Evolutionary conservation across 805 yeast species (phyloP), one percentile per base, ranked within the genome.

Genomic region (Candida coquimbonensis): DNA sequence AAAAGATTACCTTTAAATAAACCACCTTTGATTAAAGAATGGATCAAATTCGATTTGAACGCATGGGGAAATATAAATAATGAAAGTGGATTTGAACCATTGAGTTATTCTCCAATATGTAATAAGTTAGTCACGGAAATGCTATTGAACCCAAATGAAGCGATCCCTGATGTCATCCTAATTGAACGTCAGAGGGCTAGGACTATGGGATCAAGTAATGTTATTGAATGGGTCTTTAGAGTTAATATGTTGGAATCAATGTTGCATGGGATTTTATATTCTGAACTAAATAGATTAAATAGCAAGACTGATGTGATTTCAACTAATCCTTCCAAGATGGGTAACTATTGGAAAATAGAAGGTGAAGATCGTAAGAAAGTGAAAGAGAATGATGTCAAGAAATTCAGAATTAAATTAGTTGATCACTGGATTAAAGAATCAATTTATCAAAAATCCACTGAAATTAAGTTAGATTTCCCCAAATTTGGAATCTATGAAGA

Each of bases 161-260:
- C 48, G 1, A 29, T 49, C 0, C 74, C 78, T 0, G 72, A 72
- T 47, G 56, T 70, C 3, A 66, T 77, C 3, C 53, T 80, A 11
- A 62, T 81, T 3, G 87, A 81, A 53, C 55, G 78, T 46, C 87
- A 81, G 56, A 54, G 87, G 36, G 65, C 73, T 36, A 65, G 86
- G 42, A 68, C 78, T 0, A 62, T 61, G 50, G 75, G 81, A 0
- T 64, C 74, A 2, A 63, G 67, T 11, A 60, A 58, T 16, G 72
- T 81, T 1, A 63, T 76, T 6, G 82, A 79, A 45, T 69, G 72
- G 45, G 70, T 80, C 4, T 56, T 80, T 27, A 68, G 72, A 42
- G 72, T 77, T 5, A 80, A 78, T 45, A 67, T 78, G 21, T 53
- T 81, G 32, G 87, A 81, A 53, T 68, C 71, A 14, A 73, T 75